Percentiles rank a stretch among this genome's conserved stretches.
phyloP scores from a whole-genome alignment of 352 stramenopile species.

The Globisporangium viniferum region DNA sequence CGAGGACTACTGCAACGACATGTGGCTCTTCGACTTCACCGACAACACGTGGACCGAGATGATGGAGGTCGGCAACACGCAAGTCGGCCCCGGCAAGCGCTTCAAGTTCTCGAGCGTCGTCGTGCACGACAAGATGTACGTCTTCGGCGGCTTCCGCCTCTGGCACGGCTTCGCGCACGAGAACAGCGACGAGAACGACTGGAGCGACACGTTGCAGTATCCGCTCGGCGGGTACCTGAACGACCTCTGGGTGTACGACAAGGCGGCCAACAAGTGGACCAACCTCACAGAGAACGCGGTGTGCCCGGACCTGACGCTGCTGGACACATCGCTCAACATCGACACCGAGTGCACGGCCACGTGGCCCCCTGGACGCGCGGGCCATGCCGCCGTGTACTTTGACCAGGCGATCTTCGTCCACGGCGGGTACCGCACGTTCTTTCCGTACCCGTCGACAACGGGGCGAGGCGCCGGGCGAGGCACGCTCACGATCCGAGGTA shows the following conservation, averaged over 20 bases:
- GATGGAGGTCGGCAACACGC: conserved; percentile 62
- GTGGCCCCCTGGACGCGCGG: conserved; percentile 87
- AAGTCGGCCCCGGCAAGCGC: conserved; percentile 77
- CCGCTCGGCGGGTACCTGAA: conserved; percentile 92
- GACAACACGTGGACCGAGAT: conserved; percentile 90
- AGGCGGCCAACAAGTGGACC: conserved; percentile 54
- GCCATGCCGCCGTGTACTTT: conserved; percentile 78
- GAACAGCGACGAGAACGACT: conserved; percentile 88
- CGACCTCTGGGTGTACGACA: conserved; percentile 92
- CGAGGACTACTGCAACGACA: conserved; percentile 95
- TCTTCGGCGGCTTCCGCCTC: conserved; percentile 93
- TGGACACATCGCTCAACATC: conserved; percentile 62
- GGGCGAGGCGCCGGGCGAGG: conserved; percentile 71
- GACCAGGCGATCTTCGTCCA: conserved; percentile 85
- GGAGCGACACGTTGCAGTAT: conserved; percentile 68
- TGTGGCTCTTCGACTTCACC: conserved; percentile 93
- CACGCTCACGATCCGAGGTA: conserved; percentile 41
- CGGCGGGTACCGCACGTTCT: conserved; percentile 94
- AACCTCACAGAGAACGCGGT: conserved; percentile 72
- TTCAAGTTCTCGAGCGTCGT: conserved; percentile 92
- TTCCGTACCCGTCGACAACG: conserved; percentile 91
- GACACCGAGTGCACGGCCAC: conserved; percentile 72
- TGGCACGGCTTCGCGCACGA: conserved; percentile 95
- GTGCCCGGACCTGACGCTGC: conserved; percentile 47
- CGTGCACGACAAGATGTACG: conserved; percentile 49